Percentiles rank a stretch among this genome's conserved stretches.
These are phyloP conservation scores for Phytomonas serpens DNA, from an alignment of 208 protist species.

Conservation along the genomic window DNA sequence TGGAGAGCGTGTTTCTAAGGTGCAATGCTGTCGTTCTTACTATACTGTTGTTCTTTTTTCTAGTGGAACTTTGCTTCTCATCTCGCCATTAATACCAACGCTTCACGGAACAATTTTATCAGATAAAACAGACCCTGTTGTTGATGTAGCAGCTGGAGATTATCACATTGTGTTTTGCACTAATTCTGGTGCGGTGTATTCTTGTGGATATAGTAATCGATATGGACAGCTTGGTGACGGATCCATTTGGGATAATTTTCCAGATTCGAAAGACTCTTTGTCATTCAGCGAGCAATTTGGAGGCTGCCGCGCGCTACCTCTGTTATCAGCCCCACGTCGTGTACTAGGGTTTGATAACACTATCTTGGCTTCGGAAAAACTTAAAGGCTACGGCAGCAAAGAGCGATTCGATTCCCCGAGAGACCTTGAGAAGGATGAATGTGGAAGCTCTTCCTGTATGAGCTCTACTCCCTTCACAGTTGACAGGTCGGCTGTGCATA, in stretches of 20 bases:
- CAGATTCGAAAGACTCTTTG: background rate
- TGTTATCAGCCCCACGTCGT: slow-evolving; percentile 15
- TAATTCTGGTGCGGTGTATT: slow-evolving; percentile 55
- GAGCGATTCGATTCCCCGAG: background rate
- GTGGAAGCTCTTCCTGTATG: background rate
- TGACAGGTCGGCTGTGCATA: background rate
- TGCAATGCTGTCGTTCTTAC: slow-evolving; percentile 24
- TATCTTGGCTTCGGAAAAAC: background rate
- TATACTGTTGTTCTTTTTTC: slow-evolving; percentile 37
- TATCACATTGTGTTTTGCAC: slow-evolving; percentile 81
- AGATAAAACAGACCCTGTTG: slow-evolving; percentile 16
- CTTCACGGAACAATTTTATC: slow-evolving; percentile 13
- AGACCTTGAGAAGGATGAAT: background rate
- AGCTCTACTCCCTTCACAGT: background rate
- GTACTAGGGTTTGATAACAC: slow-evolving; percentile 10
- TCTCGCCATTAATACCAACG: slow-evolving; percentile 20
- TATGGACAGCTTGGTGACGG: slow-evolving; percentile 82
- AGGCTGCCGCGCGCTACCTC: slow-evolving; percentile 3
- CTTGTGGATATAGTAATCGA: slow-evolving; percentile 63
- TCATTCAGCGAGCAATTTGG: background rate
- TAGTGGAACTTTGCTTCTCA: slow-evolving; percentile 31
- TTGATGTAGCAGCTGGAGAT: slow-evolving; percentile 65
- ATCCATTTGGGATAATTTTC: slow-evolving; percentile 37
- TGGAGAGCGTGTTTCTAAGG: slow-evolving; percentile 28
- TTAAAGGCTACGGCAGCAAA: background rate